Evolutionary conservation across 1,284 basidiomycete species (phyloP).

Genomic region (Trametes pubescens): DNA sequence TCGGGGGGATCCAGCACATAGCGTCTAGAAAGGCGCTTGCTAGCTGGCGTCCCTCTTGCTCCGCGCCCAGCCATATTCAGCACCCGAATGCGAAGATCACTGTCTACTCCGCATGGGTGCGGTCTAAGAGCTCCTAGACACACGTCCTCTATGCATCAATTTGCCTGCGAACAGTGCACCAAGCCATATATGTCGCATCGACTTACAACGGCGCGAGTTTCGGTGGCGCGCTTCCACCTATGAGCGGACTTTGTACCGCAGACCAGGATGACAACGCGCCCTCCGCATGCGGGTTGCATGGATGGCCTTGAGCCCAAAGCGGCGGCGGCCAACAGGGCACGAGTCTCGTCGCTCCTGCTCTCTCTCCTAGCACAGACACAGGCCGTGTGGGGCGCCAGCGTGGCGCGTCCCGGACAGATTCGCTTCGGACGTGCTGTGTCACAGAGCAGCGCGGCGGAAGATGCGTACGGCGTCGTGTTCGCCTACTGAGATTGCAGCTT

Average conservation of each 20-base stretch:
- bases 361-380: background rate
- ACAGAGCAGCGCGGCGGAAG: background rate
- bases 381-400: background rate
- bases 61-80: background rate
- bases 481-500: constrained; percentile 2
- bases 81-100: background rate
- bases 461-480: background rate
- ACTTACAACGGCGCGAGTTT: background rate
- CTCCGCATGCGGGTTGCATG: background rate
- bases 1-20: background rate
- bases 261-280: background rate
- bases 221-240: background rate
- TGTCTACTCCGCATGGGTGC: background rate
- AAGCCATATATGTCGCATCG: background rate
- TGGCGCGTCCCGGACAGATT: background rate
- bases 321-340: background rate
- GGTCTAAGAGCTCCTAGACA: background rate
- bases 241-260: background rate
- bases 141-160: background rate
- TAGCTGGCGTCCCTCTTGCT: background rate
- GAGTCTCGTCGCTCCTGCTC: background rate
- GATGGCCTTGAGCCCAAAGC: background rate
- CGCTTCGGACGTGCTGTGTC: background rate
- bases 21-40: constrained; percentile 1
- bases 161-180: background rate